A percentile compares a stretch with the other conserved stretches of the same genome.
Conservation (phyloP, 1,284 basidiomycete genomes). For the Pseudozyma hubeiensis region DNA sequence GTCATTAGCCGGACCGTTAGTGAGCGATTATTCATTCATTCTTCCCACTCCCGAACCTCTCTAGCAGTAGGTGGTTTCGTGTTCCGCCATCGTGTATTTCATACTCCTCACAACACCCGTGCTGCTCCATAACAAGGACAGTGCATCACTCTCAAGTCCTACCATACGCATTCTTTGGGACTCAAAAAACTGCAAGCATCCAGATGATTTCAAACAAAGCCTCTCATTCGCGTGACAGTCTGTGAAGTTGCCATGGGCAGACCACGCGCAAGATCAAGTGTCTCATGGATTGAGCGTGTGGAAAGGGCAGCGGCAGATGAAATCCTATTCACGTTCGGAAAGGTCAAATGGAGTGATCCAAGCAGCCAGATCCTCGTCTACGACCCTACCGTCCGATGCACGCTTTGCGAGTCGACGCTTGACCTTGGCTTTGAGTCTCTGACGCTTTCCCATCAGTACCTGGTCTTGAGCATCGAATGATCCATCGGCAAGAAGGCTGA, state of each 20-base stretch:
- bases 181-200: conserved; percentile 49
- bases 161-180: conserved; percentile 33
- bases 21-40: conserved; percentile 4
- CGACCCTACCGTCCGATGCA: conserved; percentile 43
- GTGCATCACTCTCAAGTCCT: conserved; percentile 27
- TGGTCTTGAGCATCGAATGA: conserved; percentile 46
- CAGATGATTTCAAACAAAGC: conserved; percentile 28
- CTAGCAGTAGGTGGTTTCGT: conserved; percentile 8
- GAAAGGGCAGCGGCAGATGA: background rate
- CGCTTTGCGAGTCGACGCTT: conserved; percentile 53
- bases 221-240: background rate
- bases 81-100: conserved; percentile 34
- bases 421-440: conserved; percentile 49
- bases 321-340: conserved; percentile 35
- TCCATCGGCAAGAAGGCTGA: conserved; percentile 29
- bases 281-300: background rate
- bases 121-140: conserved; percentile 18
- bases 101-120: conserved; percentile 21
- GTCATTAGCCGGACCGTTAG: background rate
- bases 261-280: background rate
- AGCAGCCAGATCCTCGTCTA: conserved; percentile 54
- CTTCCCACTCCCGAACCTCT: background rate
- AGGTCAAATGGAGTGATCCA: conserved; percentile 61
- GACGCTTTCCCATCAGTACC: conserved; percentile 45
- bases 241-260: background rate